A percentile compares a stretch with the other conserved stretches of the same genome.
These are phyloP conservation scores for Solanum piurae DNA, from an alignment of 257 asterid genomes.

Conservation along the genomic window DNA sequence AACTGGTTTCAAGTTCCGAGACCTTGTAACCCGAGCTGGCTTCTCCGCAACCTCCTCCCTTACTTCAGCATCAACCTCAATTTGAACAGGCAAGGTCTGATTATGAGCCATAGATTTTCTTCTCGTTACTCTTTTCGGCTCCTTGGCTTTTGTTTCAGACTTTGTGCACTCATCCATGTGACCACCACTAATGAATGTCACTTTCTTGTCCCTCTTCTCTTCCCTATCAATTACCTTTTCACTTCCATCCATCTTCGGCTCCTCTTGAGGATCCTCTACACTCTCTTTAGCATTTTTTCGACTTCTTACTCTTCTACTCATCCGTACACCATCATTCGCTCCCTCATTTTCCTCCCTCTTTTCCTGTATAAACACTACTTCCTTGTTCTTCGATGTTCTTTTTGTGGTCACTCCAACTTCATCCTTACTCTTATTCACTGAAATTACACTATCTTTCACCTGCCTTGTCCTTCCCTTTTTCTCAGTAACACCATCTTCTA, in stretches of 20 bases:
- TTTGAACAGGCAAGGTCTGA: constrained; percentile 3
- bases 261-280: background rate
- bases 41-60: constrained; percentile 12
- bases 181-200: constrained; percentile 12
- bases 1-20: constrained; percentile 13
- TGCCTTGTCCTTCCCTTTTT: constrained; percentile 11
- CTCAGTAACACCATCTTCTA: constrained; percentile 4
- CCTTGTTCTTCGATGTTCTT: background rate
- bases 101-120: constrained; percentile 5
- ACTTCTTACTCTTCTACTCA: background rate
- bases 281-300: background rate
- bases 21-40: constrained; percentile 15
- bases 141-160: background rate
- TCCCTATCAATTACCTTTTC: constrained; percentile 9
- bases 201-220: constrained; percentile 16
- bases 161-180: constrained; percentile 10
- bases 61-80: constrained; percentile 1
- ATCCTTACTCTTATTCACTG: background rate
- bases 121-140: constrained; percentile 12
- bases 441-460: background rate
- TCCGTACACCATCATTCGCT: background rate
- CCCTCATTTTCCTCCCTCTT: background rate
- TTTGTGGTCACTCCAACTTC: background rate
- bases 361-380: background rate
- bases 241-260: background rate